Conservation (phyloP, 768 basidiomycete genomes). For the Tylopilus intermedius region DNA sequence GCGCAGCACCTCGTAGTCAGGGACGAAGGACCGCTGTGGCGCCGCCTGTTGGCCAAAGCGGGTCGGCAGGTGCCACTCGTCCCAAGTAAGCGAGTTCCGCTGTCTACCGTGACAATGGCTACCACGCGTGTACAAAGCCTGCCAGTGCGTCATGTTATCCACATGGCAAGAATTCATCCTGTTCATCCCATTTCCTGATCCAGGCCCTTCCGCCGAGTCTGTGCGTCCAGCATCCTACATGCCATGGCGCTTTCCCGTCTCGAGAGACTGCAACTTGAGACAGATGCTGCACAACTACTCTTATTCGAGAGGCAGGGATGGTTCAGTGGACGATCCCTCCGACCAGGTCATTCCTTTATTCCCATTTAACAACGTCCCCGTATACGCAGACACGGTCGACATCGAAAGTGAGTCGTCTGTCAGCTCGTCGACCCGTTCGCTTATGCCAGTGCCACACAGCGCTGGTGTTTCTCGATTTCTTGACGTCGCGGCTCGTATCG, state of each 20-base stretch:
- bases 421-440: neutral
- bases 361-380: conserved; percentile 24
- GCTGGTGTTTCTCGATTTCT: conserved; percentile 30
- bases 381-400: conserved; percentile 39
- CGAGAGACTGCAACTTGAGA: conserved; percentile 21
- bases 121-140: conserved; percentile 14
- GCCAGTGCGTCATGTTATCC: neutral
- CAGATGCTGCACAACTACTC: conserved; percentile 27
- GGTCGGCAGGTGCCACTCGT: neutral
- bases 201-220: conserved; percentile 3
- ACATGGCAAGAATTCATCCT: neutral
- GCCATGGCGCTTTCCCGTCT: conserved; percentile 24
- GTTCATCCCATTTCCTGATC: conserved; percentile 4
- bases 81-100: neutral
- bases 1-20: neutral
- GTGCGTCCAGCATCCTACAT: conserved; percentile 9
- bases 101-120: conserved; percentile 2
- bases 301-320: neutral
- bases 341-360: conserved; percentile 32
- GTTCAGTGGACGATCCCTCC: conserved; percentile 5
- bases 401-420: conserved; percentile 36
- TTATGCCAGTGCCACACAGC: conserved; percentile 15
- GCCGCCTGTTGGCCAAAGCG: neutral
- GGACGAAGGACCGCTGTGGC: neutral
- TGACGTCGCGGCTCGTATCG: conserved; percentile 29